Conservation (phyloP, 2,329 filamentous ascomycete genomes). For the Paraphoma chrysanthemicola region DNA sequence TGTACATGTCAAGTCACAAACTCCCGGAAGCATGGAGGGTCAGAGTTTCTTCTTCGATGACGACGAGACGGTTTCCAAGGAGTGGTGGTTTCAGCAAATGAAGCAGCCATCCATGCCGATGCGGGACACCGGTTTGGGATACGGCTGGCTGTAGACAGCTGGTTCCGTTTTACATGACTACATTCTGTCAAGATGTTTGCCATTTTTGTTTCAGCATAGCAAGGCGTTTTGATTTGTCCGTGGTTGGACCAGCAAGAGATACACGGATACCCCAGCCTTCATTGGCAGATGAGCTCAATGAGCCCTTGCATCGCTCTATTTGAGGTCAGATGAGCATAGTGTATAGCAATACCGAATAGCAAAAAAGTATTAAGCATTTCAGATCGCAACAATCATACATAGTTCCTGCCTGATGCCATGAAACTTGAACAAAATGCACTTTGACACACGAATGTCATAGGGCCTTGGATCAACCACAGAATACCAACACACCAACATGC, state of each 20-base stretch:
- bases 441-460: no score
- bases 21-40: slow-evolving; percentile 44
- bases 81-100: slow-evolving; percentile 51
- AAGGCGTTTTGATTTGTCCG: slow-evolving; percentile 34
- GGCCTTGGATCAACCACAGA: no score
- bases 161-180: slow-evolving; percentile 10
- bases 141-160: slow-evolving; percentile 45
- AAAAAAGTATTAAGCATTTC: not conserved
- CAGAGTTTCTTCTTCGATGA: slow-evolving; percentile 52
- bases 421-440: no score
- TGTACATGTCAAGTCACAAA: slow-evolving; percentile 35
- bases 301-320: slow-evolving; percentile 26
- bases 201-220: slow-evolving; percentile 34
- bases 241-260: slow-evolving; percentile 16
- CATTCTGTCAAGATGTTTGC: slow-evolving; percentile 10
- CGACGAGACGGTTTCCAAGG: slow-evolving; percentile 45
- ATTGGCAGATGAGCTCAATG: slow-evolving; percentile 19
- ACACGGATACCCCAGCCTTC: slow-evolving; percentile 41
- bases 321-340: slow-evolving; percentile 30
- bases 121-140: slow-evolving; percentile 47
- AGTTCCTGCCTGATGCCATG: no score
- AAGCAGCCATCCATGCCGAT: slow-evolving; percentile 46
- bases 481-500: not conserved
- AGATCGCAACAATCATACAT: not conserved
- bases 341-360: slow-evolving; percentile 3